phyloP scores from a whole-genome alignment of 2,329 filamentous ascomycete species.

The Colletotrichum phormii region DNA sequence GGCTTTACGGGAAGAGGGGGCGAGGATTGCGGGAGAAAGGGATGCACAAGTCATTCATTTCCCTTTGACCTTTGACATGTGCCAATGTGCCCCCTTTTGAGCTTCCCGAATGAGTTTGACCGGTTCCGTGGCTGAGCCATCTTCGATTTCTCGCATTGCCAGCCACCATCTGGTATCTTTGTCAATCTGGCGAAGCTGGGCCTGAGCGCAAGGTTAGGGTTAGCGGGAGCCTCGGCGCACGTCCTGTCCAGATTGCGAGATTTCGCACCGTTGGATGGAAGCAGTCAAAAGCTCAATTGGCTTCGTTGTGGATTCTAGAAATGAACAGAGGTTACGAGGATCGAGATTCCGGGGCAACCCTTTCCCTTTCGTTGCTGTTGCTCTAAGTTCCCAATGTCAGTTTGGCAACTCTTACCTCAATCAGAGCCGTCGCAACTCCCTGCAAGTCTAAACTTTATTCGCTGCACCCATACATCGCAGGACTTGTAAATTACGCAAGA shows the following conservation, averaged over 20 bases:
- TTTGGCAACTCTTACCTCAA: neutral
- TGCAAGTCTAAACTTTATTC: neutral
- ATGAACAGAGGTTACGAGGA: neutral
- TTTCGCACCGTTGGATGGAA: neutral
- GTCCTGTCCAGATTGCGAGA: neutral
- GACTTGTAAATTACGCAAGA: neutral
- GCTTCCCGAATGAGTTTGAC: neutral
- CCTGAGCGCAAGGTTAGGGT: neutral
- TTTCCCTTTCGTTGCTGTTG: neutral
- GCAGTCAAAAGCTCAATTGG: conserved; percentile 16
- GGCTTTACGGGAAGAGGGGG: conserved; percentile 9
- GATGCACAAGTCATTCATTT: neutral
- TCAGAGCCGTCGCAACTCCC: neutral
- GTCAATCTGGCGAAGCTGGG: neutral
- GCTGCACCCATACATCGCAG: neutral
- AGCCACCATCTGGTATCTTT: neutral
- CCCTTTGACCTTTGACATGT: neutral
- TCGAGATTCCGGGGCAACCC: neutral
- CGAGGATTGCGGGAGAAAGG: neutral
- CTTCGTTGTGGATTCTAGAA: conserved; percentile 10
- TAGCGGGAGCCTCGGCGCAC: conserved; percentile 10
- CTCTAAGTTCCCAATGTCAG: no score
- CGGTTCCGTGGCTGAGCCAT: neutral
- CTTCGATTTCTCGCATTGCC: neutral
- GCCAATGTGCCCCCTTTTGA: neutral